phyloP scores from a whole-genome alignment of 2,329 filamentous ascomycete species.

The Sporothrix inflata region DNA sequence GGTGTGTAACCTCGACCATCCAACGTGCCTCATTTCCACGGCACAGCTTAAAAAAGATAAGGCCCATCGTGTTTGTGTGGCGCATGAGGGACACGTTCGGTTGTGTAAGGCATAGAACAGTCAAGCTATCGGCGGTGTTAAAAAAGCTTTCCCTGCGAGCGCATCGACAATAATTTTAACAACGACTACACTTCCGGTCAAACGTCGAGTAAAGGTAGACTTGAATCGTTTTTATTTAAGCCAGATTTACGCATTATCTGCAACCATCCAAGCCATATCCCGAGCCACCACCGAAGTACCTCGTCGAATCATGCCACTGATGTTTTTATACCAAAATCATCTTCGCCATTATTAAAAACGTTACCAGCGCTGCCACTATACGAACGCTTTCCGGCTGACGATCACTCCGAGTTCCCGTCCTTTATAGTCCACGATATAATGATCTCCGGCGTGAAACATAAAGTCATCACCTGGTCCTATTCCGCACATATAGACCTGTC shows the following conservation, averaged over 20 bases:
- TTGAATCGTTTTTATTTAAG: background rate
- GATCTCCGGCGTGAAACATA: background rate
- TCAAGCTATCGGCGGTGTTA: background rate
- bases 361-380: too few species aligned
- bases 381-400: background rate
- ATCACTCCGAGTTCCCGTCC: conserved; percentile 2
- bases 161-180: background rate
- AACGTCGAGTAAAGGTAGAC: background rate
- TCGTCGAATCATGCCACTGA: too few species aligned
- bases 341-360: too few species aligned
- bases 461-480: conserved; percentile 21
- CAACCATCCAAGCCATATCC: conserved; percentile 20
- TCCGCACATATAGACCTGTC: conserved; percentile 22
- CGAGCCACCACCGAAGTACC: conserved; percentile 18
- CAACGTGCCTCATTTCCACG: background rate
- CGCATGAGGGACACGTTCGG: conserved; percentile 6
- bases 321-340: too few species aligned
- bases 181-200: background rate
- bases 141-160: background rate
- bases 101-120: conserved; percentile 2
- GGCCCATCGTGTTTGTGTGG: conserved; percentile 8
- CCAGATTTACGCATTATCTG: conserved; percentile 13
- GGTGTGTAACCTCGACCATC: background rate
- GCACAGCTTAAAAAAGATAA: background rate
- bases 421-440: background rate